Evolutionary conservation across 2,329 filamentous ascomycete species (phyloP).

Genomic region (Cladobotryum protrusum): DNA sequence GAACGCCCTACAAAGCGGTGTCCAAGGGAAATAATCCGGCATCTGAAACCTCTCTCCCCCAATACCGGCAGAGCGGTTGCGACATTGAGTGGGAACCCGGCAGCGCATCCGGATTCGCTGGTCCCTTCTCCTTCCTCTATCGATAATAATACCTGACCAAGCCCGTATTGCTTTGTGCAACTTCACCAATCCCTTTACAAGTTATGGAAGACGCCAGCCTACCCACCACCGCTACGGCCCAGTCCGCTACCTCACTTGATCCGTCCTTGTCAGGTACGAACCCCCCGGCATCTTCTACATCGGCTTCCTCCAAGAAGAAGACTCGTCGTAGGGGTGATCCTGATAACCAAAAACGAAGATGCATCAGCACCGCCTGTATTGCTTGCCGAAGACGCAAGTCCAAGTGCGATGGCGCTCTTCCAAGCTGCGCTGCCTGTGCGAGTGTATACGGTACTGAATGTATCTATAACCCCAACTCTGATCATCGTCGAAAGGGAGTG

Average conservation of each 20-base stretch:
- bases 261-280: background rate
- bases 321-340: conserved; percentile 43
- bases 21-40: too few species aligned
- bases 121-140: too few species aligned
- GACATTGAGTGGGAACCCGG: too few species aligned
- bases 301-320: conserved; percentile 32
- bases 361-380: conserved; percentile 79
- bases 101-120: too few species aligned
- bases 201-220: background rate
- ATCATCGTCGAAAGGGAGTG: conserved; percentile 92
- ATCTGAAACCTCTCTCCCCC: too few species aligned
- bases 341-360: conserved; percentile 60
- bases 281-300: background rate
- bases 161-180: too few species aligned
- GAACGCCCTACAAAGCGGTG: too few species aligned
- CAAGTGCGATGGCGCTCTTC: conserved; percentile 87
- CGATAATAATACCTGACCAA: too few species aligned
- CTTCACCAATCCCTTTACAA: background rate
- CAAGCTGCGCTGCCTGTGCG: conserved; percentile 90
- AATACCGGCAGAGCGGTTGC: too few species aligned
- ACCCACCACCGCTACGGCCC: background rate
- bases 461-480: conserved; percentile 91
- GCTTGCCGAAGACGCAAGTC: conserved; percentile 74
- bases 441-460: conserved; percentile 90
- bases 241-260: background rate